Conservation (phyloP, 176 grass and related monocot genomes). For the Oryza brachyantha region DNA sequence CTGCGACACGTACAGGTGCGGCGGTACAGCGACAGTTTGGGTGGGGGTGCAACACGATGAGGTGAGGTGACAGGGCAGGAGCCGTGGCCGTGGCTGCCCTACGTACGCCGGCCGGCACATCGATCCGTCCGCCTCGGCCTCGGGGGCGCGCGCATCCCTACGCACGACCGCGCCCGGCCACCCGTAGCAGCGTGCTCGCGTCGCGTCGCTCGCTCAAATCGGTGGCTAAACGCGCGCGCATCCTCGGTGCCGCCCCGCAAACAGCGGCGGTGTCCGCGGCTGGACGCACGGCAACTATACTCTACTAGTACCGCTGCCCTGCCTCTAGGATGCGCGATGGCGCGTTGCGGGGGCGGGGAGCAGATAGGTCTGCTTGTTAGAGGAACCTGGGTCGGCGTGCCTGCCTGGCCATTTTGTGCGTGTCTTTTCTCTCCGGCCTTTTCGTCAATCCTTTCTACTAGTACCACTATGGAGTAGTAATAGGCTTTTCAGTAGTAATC, state of each 20-base stretch:
- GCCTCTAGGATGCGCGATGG: not conserved
- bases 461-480: no score
- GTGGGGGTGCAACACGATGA: not conserved
- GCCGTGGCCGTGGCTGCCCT: no score
- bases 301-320: no score
- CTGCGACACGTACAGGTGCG: not conserved
- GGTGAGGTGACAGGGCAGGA: slow-evolving; percentile 14
- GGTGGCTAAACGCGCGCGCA: no score
- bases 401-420: not conserved
- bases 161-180: not conserved
- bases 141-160: not conserved
- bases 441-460: not conserved
- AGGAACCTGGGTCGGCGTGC: not conserved
- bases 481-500: not conserved
- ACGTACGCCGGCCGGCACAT: not conserved
- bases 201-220: no score
- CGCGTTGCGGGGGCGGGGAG: not conserved
- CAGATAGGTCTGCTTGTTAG: not conserved
- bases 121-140: not conserved
- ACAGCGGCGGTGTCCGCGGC: slow-evolving; percentile 35
- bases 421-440: not conserved
- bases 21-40: slow-evolving; percentile 6
- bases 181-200: not conserved
- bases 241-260: slow-evolving; percentile 24
- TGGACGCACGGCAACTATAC: not conserved